These are phyloP conservation scores for Filobasidium floriforme DNA, from an alignment of 768 basidiomycete species.

Conservation along the genomic window DNA sequence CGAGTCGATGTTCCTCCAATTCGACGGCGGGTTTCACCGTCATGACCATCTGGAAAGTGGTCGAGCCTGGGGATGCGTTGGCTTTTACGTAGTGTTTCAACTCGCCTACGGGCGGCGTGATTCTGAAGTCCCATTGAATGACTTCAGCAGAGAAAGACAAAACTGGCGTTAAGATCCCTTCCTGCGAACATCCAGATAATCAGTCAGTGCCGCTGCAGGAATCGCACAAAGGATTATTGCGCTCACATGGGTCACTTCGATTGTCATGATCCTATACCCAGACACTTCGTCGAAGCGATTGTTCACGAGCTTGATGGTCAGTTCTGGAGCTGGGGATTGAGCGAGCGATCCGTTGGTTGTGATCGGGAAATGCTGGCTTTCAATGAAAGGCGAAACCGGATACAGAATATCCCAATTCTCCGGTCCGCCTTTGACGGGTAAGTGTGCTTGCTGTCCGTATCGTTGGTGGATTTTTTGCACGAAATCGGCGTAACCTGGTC, in stretches of 20 bases:
- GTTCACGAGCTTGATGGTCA: constrained; percentile 69
- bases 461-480: constrained; percentile 55
- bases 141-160: constrained; percentile 89
- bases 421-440: constrained; percentile 54
- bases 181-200: not conserved
- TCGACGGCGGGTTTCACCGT: constrained; percentile 42
- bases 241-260: constrained; percentile 37
- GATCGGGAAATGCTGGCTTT: constrained; percentile 63
- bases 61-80: constrained; percentile 72
- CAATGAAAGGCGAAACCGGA: constrained; percentile 59
- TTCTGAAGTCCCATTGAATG: constrained; percentile 70
- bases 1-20: constrained; percentile 43
- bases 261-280: constrained; percentile 24
- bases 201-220: not conserved
- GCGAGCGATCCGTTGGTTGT: constrained; percentile 45
- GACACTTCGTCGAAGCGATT: constrained; percentile 74
- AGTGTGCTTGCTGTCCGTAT: constrained; percentile 52
- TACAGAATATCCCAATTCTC: constrained; percentile 70
- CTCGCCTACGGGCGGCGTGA: constrained; percentile 65
- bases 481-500: constrained; percentile 63
- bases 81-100: constrained; percentile 86
- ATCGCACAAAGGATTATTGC: not conserved
- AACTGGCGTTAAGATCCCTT: constrained; percentile 45
- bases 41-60: constrained; percentile 66
- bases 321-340: constrained; percentile 54